Evolutionary conservation across 129 eudicot genomes (phyloP).

Genomic region (Deinandra increscens): DNA sequence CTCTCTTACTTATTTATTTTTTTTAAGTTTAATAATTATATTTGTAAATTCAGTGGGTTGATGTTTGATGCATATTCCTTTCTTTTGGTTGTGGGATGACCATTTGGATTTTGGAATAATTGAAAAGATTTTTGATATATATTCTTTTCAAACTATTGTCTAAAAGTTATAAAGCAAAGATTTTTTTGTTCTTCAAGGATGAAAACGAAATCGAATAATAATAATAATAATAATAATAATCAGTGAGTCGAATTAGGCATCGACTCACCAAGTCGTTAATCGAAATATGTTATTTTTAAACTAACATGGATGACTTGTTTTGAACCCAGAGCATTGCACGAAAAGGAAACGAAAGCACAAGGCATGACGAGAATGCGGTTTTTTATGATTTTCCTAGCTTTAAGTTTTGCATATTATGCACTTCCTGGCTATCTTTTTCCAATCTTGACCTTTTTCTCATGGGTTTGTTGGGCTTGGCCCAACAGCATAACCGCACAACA

Average conservation of each 20-base stretch:
- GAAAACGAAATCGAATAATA: no score
- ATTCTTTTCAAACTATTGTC: constrained; percentile 13
- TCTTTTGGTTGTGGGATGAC: constrained; percentile 4
- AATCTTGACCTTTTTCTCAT: constrained; percentile 83
- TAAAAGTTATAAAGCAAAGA: no score
- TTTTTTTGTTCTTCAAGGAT: no score
- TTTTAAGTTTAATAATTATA: neutral
- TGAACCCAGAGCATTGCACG: constrained; percentile 75
- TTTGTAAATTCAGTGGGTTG: no score
- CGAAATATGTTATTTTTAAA: neutral
- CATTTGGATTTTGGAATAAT: constrained; percentile 16
- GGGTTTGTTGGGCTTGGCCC: constrained; percentile 98
- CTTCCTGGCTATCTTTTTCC: constrained; percentile 94
- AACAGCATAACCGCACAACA: constrained; percentile 85
- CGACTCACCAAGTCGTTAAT: neutral
- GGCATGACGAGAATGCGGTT: constrained; percentile 85
- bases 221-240: constrained; percentile 4
- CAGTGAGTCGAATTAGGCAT: neutral
- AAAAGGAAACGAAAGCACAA: constrained; percentile 55
- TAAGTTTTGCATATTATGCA: constrained; percentile 77
- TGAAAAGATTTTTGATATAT: constrained; percentile 20
- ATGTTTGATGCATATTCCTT: neutral
- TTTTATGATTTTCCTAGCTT: constrained; percentile 62
- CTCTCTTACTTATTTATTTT: neutral
- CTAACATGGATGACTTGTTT: neutral